phyloP scores from a whole-genome alignment of 805 yeast species.

The Debaryomyces tyrocola region DNA sequence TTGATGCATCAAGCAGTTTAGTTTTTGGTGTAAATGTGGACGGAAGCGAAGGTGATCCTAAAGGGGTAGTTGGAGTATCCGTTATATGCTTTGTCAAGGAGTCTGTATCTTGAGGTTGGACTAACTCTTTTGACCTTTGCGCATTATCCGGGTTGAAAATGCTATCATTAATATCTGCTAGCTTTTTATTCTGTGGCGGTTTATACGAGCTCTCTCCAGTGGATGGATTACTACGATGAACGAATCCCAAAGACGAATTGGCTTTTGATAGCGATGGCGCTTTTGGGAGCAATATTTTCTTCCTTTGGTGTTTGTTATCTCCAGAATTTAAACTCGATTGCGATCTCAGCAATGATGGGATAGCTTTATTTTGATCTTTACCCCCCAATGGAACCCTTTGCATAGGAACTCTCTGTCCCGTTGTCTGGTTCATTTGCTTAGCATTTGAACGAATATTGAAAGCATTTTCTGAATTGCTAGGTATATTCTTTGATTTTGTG shows the following conservation, averaged over 20 bases:
- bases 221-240: slow-evolving; percentile 10
- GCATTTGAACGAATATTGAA: neutral
- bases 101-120: slow-evolving; percentile 24
- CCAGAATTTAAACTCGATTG: slow-evolving; percentile 14
- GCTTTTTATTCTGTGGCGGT: slow-evolving; percentile 1
- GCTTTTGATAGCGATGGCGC: slow-evolving; percentile 32
- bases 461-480: neutral
- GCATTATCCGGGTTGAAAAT: slow-evolving; percentile 14
- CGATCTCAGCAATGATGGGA: slow-evolving; percentile 31
- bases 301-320: slow-evolving; percentile 3
- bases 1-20: slow-evolving; percentile 11
- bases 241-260: slow-evolving; percentile 38
- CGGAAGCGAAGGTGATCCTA: neutral
- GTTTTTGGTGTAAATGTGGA: slow-evolving; percentile 11
- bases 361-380: slow-evolving; percentile 31
- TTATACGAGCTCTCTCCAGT: neutral
- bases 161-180: neutral
- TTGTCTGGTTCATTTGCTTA: neutral
- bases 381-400: slow-evolving; percentile 41
- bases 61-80: slow-evolving; percentile 2
- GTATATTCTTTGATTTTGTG: slow-evolving; percentile 1
- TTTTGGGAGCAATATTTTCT: slow-evolving; percentile 6
- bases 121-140: slow-evolving; percentile 18
- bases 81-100: slow-evolving; percentile 17
- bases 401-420: slow-evolving; percentile 2